A percentile compares a stretch with the other conserved stretches of the same genome.
phyloP scores from a whole-genome alignment of 441 rosid species.

The Erodium chrysanthum region DNA sequence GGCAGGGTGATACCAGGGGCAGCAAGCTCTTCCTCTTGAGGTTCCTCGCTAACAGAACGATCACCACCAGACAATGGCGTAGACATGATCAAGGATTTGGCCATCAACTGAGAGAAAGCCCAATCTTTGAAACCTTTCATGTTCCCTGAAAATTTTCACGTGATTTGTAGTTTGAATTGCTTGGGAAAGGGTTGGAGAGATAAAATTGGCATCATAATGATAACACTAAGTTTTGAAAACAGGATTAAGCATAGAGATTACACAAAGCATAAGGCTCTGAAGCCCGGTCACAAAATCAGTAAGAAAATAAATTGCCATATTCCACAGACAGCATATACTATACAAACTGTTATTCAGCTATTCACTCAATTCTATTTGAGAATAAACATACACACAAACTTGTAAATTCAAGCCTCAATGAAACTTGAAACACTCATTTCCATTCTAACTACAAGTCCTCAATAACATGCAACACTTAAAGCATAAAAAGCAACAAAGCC shows the following conservation, averaged over 20 bases:
- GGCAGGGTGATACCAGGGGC: constrained; percentile 33
- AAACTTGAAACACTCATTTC: not conserved
- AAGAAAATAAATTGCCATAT: not conserved
- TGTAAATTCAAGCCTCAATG: not conserved
- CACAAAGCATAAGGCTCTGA: constrained; percentile 1
- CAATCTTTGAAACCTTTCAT: constrained; percentile 84
- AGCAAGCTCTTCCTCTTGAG: constrained; percentile 27
- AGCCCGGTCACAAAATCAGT: not conserved
- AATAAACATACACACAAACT: not conserved
- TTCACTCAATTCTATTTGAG: not conserved
- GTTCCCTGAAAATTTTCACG: constrained; percentile 17
- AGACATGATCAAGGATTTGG: constrained; percentile 52
- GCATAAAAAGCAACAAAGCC: not conserved
- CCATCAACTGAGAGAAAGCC: constrained; percentile 46
- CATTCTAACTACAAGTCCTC: not conserved
- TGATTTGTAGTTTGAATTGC: not conserved
- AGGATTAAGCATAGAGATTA: not conserved
- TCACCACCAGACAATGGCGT: constrained; percentile 45
- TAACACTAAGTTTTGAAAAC: not conserved
- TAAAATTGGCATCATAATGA: not conserved
- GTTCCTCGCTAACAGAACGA: constrained; percentile 30
- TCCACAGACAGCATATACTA: not conserved
- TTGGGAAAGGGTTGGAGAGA: not conserved
- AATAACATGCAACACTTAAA: not conserved
- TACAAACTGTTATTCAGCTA: not conserved